These are phyloP conservation scores for Cytospora piceae DNA, from an alignment of 2,329 filamentous ascomycete genomes.

Conservation along the genomic window DNA sequence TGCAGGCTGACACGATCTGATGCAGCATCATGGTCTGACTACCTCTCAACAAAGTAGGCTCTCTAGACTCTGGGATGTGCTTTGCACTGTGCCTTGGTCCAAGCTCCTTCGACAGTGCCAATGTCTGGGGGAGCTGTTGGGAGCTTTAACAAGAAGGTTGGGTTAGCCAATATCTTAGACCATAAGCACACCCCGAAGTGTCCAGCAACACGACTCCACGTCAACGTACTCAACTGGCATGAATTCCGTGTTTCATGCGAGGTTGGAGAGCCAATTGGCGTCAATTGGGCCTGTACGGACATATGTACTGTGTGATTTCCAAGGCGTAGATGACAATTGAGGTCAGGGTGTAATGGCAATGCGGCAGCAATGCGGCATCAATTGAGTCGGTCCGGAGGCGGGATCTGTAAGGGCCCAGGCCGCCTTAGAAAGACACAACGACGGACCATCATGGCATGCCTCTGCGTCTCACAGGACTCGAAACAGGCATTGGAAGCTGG, in stretches of 20 bases:
- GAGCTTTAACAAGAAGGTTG: background rate
- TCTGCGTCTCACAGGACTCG: conserved; percentile 8
- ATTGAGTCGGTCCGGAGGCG: conserved; percentile 11
- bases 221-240: conserved; percentile 7
- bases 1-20: conserved; percentile 3
- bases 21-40: conserved; percentile 1
- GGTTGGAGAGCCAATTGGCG: conserved; percentile 20
- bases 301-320: conserved; percentile 9
- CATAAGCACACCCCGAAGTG: background rate
- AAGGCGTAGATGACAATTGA: conserved; percentile 14
- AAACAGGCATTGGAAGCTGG: conserved; percentile 14
- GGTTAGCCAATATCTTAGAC: background rate
- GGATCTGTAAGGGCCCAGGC: conserved; percentile 11
- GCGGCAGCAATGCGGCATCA: conserved; percentile 10
- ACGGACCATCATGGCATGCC: background rate
- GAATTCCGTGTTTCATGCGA: conserved; percentile 9
- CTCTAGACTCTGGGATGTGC: background rate
- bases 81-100: conserved; percentile 2
- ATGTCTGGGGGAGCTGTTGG: background rate
- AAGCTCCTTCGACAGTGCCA: background rate
- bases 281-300: background rate
- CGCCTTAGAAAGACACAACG: background rate
- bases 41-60: background rate
- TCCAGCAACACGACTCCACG: background rate
- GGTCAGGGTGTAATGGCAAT: conserved; percentile 10